phyloP scores from a whole-genome alignment of 2,329 filamentous ascomycete species.

The Trichophyton benhamiae region DNA sequence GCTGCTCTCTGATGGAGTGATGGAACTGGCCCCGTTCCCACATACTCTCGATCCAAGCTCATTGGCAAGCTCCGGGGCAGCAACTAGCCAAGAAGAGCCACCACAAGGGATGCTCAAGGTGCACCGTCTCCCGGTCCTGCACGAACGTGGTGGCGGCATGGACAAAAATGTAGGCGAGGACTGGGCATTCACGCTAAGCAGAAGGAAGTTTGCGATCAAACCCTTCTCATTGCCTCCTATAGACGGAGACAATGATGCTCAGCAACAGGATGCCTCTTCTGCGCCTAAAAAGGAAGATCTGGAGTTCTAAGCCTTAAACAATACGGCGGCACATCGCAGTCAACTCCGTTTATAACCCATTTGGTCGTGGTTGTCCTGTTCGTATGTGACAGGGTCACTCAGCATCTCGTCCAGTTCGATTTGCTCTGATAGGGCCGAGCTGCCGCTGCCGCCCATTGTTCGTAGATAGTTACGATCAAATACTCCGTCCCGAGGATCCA shows the following conservation, averaged over 20 bases:
- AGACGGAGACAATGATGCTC: constrained; percentile 57
- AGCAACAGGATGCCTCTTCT: constrained; percentile 33
- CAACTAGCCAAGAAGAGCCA: constrained; percentile 55
- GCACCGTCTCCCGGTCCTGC: constrained; percentile 69
- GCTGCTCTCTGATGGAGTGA: constrained; percentile 66
- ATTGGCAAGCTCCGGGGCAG: constrained; percentile 38
- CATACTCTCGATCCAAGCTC: constrained; percentile 40
- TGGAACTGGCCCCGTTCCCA: constrained; percentile 68
- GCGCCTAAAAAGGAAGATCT: constrained; percentile 41
- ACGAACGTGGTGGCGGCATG: constrained; percentile 76
- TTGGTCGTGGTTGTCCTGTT: constrained; percentile 14
- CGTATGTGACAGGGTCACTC: constrained; percentile 25
- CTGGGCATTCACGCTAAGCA: constrained; percentile 78
- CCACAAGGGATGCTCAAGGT: constrained; percentile 77
- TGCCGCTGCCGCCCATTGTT: constrained; percentile 44
- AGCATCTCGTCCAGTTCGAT: constrained; percentile 53
- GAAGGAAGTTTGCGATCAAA: constrained; percentile 70
- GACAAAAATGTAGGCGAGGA: constrained; percentile 63
- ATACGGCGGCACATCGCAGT: too few relatives aligned
- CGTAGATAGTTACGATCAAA: constrained; percentile 47
- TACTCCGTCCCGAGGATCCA: constrained; percentile 33
- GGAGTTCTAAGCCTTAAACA: constrained; percentile 48
- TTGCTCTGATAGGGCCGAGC: constrained; percentile 46
- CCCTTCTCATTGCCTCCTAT: constrained; percentile 82
- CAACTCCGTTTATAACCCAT: constrained; percentile 1